phyloP scores from a whole-genome alignment of 352 stramenopile genomes.

The Phytophthora syringae region DNA sequence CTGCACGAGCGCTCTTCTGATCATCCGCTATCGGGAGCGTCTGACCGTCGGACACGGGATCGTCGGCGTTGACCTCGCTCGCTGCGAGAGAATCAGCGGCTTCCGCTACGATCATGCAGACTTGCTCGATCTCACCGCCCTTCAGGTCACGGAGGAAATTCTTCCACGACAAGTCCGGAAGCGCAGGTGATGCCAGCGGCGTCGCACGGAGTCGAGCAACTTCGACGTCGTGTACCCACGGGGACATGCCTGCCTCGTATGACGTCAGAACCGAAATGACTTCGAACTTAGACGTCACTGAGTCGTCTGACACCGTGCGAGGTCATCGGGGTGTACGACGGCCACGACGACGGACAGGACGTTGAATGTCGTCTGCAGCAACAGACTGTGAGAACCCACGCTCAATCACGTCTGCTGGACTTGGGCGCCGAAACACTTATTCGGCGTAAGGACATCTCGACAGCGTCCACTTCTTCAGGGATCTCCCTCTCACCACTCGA shows the following conservation, averaged over 20 bases:
- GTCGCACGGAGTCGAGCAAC: constrained; percentile 8
- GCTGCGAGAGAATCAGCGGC: constrained; percentile 3
- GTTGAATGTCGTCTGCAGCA: too few relatives aligned
- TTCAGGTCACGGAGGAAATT: constrained; percentile 33
- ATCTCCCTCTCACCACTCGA: constrained; percentile 11
- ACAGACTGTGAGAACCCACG: constrained; percentile 13
- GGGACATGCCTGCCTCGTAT: not conserved
- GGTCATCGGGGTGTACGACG: too few relatives aligned
- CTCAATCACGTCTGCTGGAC: constrained; percentile 16
- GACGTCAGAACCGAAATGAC: constrained; percentile 4
- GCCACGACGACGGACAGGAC: too few relatives aligned
- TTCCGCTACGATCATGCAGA: constrained; percentile 13
- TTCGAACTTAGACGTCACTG: constrained; percentile 6
- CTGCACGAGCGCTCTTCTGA: constrained; percentile 18
- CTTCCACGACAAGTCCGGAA: constrained; percentile 19
- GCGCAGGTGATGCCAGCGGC: not conserved
- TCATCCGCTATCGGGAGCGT: constrained; percentile 10
- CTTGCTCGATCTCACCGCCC: constrained; percentile 24
- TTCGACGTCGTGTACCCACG: constrained; percentile 6
- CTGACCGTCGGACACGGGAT: not conserved
- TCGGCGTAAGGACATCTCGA: constrained; percentile 2
- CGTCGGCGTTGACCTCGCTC: constrained; percentile 2
- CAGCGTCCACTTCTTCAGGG: constrained; percentile 5
- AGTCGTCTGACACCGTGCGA: constrained; percentile 3
- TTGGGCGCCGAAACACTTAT: constrained; percentile 10